A percentile compares a stretch with the other conserved stretches of the same genome.
These are phyloP conservation scores for Oenanthe javanica DNA, from an alignment of 140 eudicot genomes.

Conservation along the genomic window DNA sequence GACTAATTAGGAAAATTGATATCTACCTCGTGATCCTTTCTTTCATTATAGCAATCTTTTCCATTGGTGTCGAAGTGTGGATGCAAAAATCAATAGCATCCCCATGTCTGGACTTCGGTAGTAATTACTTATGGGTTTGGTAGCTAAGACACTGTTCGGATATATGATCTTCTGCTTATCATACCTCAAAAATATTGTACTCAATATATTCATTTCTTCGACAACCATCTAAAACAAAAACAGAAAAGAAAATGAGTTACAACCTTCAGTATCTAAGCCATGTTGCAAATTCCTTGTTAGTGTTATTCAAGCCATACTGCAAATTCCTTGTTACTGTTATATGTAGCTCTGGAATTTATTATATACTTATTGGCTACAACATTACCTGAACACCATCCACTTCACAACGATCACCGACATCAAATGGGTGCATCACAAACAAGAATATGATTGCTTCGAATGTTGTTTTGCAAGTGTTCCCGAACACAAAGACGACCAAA, in stretches of 20 bases:
- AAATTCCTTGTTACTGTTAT: no score
- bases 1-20: background rate
- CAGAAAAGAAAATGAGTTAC: background rate
- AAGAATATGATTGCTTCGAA: constrained; percentile 93
- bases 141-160: constrained; percentile 77
- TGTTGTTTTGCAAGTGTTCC: constrained; percentile 90
- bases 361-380: background rate
- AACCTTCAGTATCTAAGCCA: background rate
- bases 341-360: background rate
- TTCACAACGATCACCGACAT: constrained; percentile 93
- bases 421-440: constrained; percentile 92
- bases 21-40: constrained; percentile 60
- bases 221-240: constrained; percentile 61
- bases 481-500: constrained; percentile 79
- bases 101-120: constrained; percentile 98
- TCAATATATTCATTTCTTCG: constrained; percentile 92
- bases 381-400: constrained; percentile 69
- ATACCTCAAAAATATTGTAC: constrained; percentile 66
- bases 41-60: constrained; percentile 67
- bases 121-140: constrained; percentile 73
- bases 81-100: constrained; percentile 73
- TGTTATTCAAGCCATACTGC: no score
- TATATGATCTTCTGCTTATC: constrained; percentile 79
- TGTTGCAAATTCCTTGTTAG: background rate
- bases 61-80: constrained; percentile 69